phyloP scores from a whole-genome alignment of 768 basidiomycete species.

The Podaxis sp. region DNA sequence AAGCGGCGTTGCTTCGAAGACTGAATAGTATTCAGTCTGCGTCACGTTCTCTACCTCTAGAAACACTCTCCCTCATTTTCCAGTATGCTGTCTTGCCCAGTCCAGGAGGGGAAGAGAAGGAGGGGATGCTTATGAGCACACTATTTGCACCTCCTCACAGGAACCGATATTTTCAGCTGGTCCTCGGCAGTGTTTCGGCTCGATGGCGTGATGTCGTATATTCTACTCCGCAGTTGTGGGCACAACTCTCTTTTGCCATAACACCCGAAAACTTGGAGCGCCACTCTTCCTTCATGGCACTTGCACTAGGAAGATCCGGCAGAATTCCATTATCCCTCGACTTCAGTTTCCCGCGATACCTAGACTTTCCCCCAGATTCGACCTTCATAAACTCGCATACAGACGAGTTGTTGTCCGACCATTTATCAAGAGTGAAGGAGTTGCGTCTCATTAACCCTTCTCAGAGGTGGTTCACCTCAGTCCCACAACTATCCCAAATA shows the following conservation, averaged over 20 bases:
- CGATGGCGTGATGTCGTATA: background rate
- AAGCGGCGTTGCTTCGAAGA: background rate
- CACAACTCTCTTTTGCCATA: background rate
- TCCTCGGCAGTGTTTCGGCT: background rate
- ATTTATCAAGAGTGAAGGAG: background rate
- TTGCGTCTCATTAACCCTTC: background rate
- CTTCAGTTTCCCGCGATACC: background rate
- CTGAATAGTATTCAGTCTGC: background rate
- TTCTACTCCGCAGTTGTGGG: constrained; percentile 5
- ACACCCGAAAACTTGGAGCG: background rate
- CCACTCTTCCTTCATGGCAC: background rate
- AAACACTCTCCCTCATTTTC: constrained; percentile 4
- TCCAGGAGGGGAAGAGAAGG: background rate
- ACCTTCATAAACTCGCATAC: background rate
- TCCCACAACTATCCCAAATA: background rate
- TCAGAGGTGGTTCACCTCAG: background rate
- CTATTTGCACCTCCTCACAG: background rate
- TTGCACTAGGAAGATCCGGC: background rate
- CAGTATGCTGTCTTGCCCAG: background rate
- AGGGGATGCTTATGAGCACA: background rate
- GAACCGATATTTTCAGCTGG: background rate
- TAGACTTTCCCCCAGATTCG: background rate
- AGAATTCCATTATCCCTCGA: background rate
- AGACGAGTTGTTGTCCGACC: background rate
- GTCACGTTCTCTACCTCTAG: background rate